phyloP scores from a whole-genome alignment of 2,329 filamentous ascomycete species.

The Albophoma yamanashiensis region DNA sequence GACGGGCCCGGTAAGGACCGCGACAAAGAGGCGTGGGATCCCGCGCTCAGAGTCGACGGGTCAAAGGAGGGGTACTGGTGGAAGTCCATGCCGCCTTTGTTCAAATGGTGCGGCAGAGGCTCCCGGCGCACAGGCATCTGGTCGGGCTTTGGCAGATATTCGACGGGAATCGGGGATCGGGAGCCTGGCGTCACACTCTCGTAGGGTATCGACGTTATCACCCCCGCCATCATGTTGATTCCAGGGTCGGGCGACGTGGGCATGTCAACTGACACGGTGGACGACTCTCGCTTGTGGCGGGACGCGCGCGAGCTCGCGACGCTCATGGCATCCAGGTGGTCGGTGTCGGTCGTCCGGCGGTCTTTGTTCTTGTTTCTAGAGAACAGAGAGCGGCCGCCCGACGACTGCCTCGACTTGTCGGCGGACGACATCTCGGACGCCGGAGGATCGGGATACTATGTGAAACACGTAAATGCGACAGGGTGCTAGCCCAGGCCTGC shows the following conservation, averaged over 20 bases:
- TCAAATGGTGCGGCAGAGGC: slow-evolving; percentile 72
- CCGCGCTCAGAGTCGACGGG: slow-evolving; percentile 26
- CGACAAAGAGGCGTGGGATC: slow-evolving; percentile 31
- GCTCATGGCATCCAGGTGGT: slow-evolving; percentile 48
- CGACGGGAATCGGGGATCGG: slow-evolving; percentile 59
- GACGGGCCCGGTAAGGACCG: slow-evolving; percentile 7
- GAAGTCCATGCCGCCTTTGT: slow-evolving; percentile 66
- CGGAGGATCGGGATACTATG: slow-evolving; percentile 7
- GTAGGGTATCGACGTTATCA: slow-evolving; percentile 83
- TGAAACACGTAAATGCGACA: slow-evolving; percentile 21
- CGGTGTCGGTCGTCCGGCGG: slow-evolving; percentile 49
- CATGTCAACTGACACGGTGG: slow-evolving; percentile 59
- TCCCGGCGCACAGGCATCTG: slow-evolving; percentile 55
- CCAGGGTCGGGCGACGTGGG: slow-evolving; percentile 53
- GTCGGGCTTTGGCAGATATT: slow-evolving; percentile 60
- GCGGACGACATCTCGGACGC: slow-evolving; percentile 44
- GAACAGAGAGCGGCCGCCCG: slow-evolving; percentile 70
- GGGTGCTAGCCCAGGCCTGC: slow-evolving; percentile 25
- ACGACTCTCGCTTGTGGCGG: slow-evolving; percentile 64
- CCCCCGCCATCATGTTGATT: slow-evolving; percentile 65
- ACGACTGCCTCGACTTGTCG: slow-evolving; percentile 75
- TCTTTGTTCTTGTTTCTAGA: slow-evolving; percentile 76
- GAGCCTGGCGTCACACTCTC: slow-evolving; percentile 56
- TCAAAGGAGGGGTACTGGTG: slow-evolving; percentile 81
- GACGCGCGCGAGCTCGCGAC: slow-evolving; percentile 59